Evolutionary conservation across 2,329 filamentous ascomycete species (phyloP).

Genomic region (Exophiala sp.): DNA sequence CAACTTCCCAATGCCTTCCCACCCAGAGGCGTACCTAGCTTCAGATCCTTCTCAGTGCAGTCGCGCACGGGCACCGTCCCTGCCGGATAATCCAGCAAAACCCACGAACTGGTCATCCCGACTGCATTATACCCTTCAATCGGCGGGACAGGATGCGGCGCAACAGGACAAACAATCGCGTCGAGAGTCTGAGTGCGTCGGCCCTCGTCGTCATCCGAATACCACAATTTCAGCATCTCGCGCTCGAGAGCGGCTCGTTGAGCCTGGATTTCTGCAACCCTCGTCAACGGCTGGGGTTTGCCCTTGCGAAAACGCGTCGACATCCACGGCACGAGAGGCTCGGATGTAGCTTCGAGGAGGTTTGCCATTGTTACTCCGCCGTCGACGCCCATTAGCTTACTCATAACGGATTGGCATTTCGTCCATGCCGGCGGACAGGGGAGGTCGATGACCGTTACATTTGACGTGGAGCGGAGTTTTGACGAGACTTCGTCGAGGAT

Average conservation of each 20-base stretch:
- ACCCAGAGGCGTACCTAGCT: conserved; percentile 45
- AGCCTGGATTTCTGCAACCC: conserved; percentile 53
- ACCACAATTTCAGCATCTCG: conserved; percentile 57
- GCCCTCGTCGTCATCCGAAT: conserved; percentile 30
- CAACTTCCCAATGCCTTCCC: conserved; percentile 48
- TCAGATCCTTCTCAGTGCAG: conserved; percentile 49
- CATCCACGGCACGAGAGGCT: conserved; percentile 61
- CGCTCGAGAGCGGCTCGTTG: conserved; percentile 51
- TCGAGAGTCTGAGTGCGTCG: conserved; percentile 48
- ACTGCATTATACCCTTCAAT: conserved; percentile 62
- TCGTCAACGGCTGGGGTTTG: conserved; percentile 45
- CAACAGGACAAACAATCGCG: conserved; percentile 61
- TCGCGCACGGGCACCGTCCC: conserved; percentile 54
- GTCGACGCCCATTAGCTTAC: conserved; percentile 57
- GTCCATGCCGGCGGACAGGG: conserved; percentile 51
- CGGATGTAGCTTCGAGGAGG: conserved; percentile 52
- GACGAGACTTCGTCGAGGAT: conserved; percentile 39
- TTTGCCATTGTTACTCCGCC: conserved; percentile 56
- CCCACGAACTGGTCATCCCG: conserved; percentile 60
- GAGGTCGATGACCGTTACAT: conserved; percentile 58
- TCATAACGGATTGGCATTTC: conserved; percentile 55
- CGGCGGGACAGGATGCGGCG: conserved; percentile 60
- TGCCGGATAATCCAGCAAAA: conserved; percentile 61
- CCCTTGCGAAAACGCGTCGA: conserved; percentile 49
- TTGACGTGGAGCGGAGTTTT: conserved; percentile 33